Conservation (phyloP, 352 stramenopile species). For the Phytophthora pistaciae region DNA sequence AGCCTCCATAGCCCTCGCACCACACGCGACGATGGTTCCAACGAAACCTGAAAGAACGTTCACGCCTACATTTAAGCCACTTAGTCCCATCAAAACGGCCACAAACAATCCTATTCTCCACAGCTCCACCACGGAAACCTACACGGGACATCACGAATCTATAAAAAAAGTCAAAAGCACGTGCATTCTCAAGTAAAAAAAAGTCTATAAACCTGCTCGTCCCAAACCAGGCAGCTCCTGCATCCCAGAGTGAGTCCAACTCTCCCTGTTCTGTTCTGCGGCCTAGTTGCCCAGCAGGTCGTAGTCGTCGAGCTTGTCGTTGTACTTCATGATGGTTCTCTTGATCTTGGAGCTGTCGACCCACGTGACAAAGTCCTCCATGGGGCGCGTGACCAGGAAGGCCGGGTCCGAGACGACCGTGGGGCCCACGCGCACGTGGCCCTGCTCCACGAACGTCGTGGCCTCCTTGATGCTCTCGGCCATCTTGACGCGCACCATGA, state of each 20-base stretch:
- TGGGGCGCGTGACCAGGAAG: conserved; percentile 97
- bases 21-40: conserved; percentile 5
- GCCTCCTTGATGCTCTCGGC: conserved; percentile 98
- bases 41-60: conserved; percentile 5
- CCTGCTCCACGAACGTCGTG: conserved; percentile 98
- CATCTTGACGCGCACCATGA: conserved; percentile 99
- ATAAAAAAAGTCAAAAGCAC: conserved; percentile 24
- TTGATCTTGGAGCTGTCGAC: conserved; percentile 98
- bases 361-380: conserved; percentile 99
- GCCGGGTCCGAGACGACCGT: conserved; percentile 96
- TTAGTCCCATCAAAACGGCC: conserved; percentile 16
- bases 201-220: conserved; percentile 15
- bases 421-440: conserved; percentile 95
- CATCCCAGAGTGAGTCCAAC: neutral
- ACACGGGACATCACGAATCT: neutral
- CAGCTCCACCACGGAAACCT: neutral
- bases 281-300: conserved; percentile 97
- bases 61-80: conserved; percentile 7
- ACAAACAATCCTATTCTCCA: conserved; percentile 6
- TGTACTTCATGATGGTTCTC: conserved; percentile 98
- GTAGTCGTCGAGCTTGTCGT: conserved; percentile 99
- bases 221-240: neutral
- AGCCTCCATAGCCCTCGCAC: neutral
- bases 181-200: conserved; percentile 21
- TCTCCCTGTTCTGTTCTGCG: neutral